Evolutionary conservation across 768 basidiomycete genomes (phyloP), one percentile per base, ranked within the genome.

Genomic region (Boletales sp.): DNA sequence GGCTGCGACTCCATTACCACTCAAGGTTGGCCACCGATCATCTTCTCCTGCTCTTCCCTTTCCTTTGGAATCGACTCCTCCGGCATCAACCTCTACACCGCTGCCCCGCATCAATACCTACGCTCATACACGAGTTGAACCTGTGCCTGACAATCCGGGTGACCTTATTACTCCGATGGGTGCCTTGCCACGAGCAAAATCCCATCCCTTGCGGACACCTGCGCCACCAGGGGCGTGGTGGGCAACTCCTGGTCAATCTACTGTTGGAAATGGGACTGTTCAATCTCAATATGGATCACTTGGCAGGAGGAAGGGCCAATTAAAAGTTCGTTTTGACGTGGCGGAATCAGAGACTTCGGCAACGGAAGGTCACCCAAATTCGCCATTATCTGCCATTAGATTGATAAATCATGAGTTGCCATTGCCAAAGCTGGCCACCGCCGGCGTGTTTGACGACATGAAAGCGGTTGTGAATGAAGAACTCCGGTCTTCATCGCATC

Each of bases 301-400:
- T 17, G 72, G 64, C 45, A 64, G 58, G 52, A 67, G 76, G 57
- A 87, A 81, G 63, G 82, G 80, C 52, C 70, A 82, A 21, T 64
- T 83, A 53, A 86, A 86, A 63, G 88, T 91, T 47, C 82, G 88
- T 37, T 90, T 90, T 57, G 81, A 89, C 54, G 72, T 75, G 24
- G 67, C 56, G 36, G 62, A 71, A 57, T 56, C 68, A 63, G 64
- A 69, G 44, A 47, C 63, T 32, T 70, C 69, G 46, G 54, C 61
- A 36, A 60, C 61, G 32, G 66, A 67, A 49, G 63, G 59, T 29
- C 65, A 48, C 17, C 37, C 57, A 15, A 52, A 45, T 46, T 54
- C 68, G 14, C 67, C 66, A 13, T 39, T 69, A 30, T 53, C 65
- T 15, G 64, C 66, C 13, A 59, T 67, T 39, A 55, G 55, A 44